Evolutionary conservation across 2,329 filamentous ascomycete species (phyloP).

Genomic region (Onygena corvina): DNA sequence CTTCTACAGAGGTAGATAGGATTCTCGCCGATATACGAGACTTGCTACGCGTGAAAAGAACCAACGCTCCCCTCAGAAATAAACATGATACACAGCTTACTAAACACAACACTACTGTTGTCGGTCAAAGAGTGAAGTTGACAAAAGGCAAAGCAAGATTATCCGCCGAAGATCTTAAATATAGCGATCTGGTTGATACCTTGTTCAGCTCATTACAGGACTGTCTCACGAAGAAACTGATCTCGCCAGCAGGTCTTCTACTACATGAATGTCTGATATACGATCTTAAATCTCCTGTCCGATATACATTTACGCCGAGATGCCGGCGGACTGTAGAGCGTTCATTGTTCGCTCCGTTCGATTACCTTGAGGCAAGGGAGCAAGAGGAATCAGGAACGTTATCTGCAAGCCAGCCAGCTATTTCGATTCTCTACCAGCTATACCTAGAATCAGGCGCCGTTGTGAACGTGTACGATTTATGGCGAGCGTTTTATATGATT

Average conservation of each 20-base stretch:
- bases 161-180: constrained; percentile 43
- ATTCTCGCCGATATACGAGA: constrained; percentile 38
- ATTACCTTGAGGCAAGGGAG: constrained; percentile 47
- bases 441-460: constrained; percentile 51
- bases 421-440: constrained; percentile 49
- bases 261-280: constrained; percentile 48
- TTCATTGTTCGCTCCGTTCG: constrained; percentile 46
- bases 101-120: constrained; percentile 45
- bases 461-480: constrained; percentile 51
- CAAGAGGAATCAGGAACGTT: constrained; percentile 25
- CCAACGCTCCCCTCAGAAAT: constrained; percentile 50
- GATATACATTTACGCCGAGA: constrained; percentile 46
- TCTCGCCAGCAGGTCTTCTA: constrained; percentile 40
- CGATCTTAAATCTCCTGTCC: constrained; percentile 45
- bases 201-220: constrained; percentile 36
- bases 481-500: constrained; percentile 49
- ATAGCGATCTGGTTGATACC: constrained; percentile 42
- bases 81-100: constrained; percentile 58
- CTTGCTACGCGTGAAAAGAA: constrained; percentile 38
- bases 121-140: constrained; percentile 47
- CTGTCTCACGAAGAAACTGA: constrained; percentile 37
- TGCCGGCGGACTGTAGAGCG: constrained; percentile 49
- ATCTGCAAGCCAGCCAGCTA: constrained; percentile 44
- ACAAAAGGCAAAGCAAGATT: constrained; percentile 46
- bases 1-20: constrained; percentile 28